Evolutionary conservation across 805 yeast species (phyloP).

Genomic region (Limtongia smithiae): DNA sequence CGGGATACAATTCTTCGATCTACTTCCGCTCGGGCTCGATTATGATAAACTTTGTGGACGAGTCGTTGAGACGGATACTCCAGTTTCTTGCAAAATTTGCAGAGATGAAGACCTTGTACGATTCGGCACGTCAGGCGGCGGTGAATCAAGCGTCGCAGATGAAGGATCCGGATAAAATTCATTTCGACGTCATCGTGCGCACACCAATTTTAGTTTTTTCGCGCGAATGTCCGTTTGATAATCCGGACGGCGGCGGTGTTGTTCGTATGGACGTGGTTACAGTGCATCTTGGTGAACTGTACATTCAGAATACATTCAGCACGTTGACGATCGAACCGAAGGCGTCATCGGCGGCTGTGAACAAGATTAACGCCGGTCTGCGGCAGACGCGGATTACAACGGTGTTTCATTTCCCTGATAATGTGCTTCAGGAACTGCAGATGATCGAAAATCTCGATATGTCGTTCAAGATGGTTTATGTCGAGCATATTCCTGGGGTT

Average conservation of each 20-base stretch:
- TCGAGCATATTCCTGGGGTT: slow-evolving; percentile 30
- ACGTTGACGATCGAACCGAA: slow-evolving; percentile 31
- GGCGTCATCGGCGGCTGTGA: slow-evolving; percentile 39
- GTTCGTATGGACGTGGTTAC: slow-evolving; percentile 56
- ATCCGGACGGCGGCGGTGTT: slow-evolving; percentile 37
- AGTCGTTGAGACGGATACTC: slow-evolving; percentile 65
- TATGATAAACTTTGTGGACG: slow-evolving; percentile 74
- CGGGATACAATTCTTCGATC: slow-evolving; percentile 50
- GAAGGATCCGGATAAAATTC: slow-evolving; percentile 55
- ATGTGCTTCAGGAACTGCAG: slow-evolving; percentile 51
- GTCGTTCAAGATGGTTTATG: slow-evolving; percentile 40
- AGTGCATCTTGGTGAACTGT: slow-evolving; percentile 78
- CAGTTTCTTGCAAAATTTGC: slow-evolving; percentile 69
- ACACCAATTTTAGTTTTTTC: slow-evolving; percentile 89
- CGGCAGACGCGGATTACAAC: slow-evolving; percentile 70
- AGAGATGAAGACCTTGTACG: slow-evolving; percentile 85
- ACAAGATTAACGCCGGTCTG: slow-evolving; percentile 64
- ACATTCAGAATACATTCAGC: slow-evolving; percentile 58
- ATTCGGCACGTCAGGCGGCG: slow-evolving; percentile 83
- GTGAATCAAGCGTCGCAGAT: slow-evolving; percentile 71
- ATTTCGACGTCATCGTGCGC: slow-evolving; percentile 64
- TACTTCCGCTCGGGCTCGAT: slow-evolving; percentile 72
- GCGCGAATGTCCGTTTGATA: slow-evolving; percentile 38
- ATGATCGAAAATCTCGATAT: slow-evolving; percentile 62
- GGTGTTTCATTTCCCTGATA: slow-evolving; percentile 48